Evolutionary conservation across 2,329 filamentous ascomycete genomes (phyloP).

Genomic region (Chrysoporthe austroafricana): DNA sequence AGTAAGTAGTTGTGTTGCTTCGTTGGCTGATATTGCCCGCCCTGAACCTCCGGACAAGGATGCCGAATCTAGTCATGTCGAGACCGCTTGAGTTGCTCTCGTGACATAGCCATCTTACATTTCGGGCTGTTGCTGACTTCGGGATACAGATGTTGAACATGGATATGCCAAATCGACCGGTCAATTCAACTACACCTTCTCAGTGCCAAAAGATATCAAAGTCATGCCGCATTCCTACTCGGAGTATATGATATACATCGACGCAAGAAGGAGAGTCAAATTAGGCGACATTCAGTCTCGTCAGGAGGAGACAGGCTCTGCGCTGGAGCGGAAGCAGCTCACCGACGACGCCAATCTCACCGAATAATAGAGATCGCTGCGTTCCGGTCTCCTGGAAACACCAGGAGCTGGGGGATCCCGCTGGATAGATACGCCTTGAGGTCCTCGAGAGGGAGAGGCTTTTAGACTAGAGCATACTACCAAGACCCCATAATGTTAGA

Average conservation of each 20-base stretch:
- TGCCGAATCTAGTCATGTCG: background rate
- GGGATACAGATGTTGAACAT: constrained; percentile 59
- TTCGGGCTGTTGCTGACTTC: constrained; percentile 10
- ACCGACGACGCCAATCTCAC: constrained; percentile 25
- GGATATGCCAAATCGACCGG: constrained; percentile 67
- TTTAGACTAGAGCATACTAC: too few relatives aligned
- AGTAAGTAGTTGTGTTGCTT: constrained; percentile 1
- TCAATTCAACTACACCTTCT: constrained; percentile 73
- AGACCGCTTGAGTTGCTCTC: too few relatives aligned
- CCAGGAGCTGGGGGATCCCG: too few relatives aligned
- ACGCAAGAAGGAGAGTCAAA: constrained; percentile 45
- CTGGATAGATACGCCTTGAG: too few relatives aligned
- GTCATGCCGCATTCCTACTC: constrained; percentile 46
- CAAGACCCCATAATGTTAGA: too few relatives aligned
- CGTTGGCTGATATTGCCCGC: too few relatives aligned
- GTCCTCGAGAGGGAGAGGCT: too few relatives aligned
- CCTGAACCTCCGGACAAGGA: background rate
- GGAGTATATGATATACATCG: constrained; percentile 49
- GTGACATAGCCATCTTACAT: too few relatives aligned
- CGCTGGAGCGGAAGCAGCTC: constrained; percentile 13
- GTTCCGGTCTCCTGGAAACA: too few relatives aligned
- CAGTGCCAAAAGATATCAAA: constrained; percentile 42
- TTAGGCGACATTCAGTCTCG: constrained; percentile 36
- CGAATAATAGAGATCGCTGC: constrained; percentile 15
- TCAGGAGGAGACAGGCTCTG: constrained; percentile 26